Base-by-base conservation (phyloP, 345 rosid genomes). In the Corchorus olitorius region DNA sequence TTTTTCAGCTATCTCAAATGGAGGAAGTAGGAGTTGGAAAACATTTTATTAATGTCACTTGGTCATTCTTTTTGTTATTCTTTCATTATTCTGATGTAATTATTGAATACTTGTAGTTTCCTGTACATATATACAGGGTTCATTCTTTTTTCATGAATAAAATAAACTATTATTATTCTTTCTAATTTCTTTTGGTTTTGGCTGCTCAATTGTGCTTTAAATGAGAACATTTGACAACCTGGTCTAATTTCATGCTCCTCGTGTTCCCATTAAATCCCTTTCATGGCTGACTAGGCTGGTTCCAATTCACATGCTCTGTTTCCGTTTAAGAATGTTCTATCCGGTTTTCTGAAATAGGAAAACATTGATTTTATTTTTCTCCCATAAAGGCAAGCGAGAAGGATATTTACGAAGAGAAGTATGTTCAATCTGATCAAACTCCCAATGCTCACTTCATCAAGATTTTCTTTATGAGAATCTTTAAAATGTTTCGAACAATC, bases 1-100 rank as follows among this genome's bases (percentile, higher is more conserved):
- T 64, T 89, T 71, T 86, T 84, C 62, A 85, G 83, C 82, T 83
- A 84, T 79, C 75, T 91, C 54, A 83, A 78, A 71, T 56, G 64
- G 77, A 81, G 63, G 56, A 33, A 61, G 17, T 61, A 61, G 41
- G 39, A 33, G 14, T 27, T n/a, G 33, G 41, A 33, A 12, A 27
- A 27, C 27, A 0, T 27, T 33, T 13, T 6, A 37, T 12, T 5
- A 1, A 13, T 61, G 13, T 16, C 27, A 27, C 27, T 27, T 27
- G 27, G 27, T 14, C 13, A 5, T 12, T 60, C 39, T 27, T 60
- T 60, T 33, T n/a, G 43, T 3, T 7, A 54, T 60, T 27, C 17
- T 11, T 59, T 59, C 37, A 22, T 11, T 11, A 5, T 11, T 33
- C 1, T 61, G 2, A 8, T 5, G 41, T 61, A 61, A 5, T 4